Evolutionary conservation across 2,329 filamentous ascomycete genomes (phyloP), one percentile per base, ranked within the genome.

Genomic region (Calonectria hongkongensis): DNA sequence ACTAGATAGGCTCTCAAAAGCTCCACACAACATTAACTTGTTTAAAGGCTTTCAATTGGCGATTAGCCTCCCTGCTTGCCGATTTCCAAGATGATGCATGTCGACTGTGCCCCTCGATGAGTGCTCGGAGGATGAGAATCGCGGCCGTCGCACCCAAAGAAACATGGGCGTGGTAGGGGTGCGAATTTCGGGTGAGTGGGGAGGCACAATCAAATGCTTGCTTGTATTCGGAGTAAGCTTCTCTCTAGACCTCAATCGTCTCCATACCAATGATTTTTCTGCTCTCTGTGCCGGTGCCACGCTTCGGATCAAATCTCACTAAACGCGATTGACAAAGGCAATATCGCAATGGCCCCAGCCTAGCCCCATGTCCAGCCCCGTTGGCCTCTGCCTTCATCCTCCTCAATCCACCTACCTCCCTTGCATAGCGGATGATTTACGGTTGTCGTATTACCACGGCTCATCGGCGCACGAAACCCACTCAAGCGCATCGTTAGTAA

Each of bases 401-500:
- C 8, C 33, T 36, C 33, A 36, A 36, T 21, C 27, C 50, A 36
- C 54, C 72, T 75, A 54, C 54, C 72, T 75, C 66, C 54, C 41
- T 60, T 58, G 54, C 47, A 30, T 36, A 48, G 30, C 48, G 54
- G 27, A 16, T 50, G 47, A 56, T 74, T 74, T 76, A 48, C 60
- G 69, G 66, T 68, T 56, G 60, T 72, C 70, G 65, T 68, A 68
- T 71, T 75, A 48, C 71, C 69, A 71, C 70, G 63, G 68, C 48
- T 45, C 71, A 67, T 75, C 68, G 73, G 74, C 73, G 76, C 68
- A 70, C 65, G 56, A 58, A 75, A 58, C 64, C 74, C 72, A 72
- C 54, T 73, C 71, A 78, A 72, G 77, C 64, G 66, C 67, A 45
- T 63, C 67, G 16, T 60, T 21, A 68, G 65, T 69, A 64, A 65